Evolutionary conservation across 2,329 filamentous ascomycete genomes (phyloP).

Genomic region (Fusarium pseudonygamai): DNA sequence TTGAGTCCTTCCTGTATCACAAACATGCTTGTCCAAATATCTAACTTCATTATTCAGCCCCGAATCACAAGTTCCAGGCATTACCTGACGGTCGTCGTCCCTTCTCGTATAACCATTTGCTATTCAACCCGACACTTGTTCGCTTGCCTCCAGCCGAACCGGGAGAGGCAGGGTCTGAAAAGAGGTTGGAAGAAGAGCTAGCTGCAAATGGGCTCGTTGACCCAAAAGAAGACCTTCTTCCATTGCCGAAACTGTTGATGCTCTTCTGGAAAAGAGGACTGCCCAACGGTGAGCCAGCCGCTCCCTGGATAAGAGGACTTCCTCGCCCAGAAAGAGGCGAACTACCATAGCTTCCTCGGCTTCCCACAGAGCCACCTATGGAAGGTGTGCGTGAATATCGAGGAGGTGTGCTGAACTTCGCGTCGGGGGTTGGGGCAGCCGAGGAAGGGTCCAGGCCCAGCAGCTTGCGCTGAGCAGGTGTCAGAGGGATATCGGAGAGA

Average conservation of each 20-base stretch:
- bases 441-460: slow-evolving; percentile 80
- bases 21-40: slow-evolving; percentile 8
- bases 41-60: background rate
- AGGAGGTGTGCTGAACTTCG: slow-evolving; percentile 82
- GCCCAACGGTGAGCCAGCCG: slow-evolving; percentile 50
- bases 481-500: slow-evolving; percentile 88
- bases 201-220: slow-evolving; percentile 63
- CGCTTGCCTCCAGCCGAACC: slow-evolving; percentile 74
- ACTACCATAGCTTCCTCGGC: slow-evolving; percentile 64
- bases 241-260: slow-evolving; percentile 59
- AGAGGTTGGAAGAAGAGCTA: slow-evolving; percentile 58
- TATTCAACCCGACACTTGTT: slow-evolving; percentile 82
- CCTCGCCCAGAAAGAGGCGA: slow-evolving; percentile 68
- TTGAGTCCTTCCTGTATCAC: slow-evolving; percentile 10
- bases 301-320: slow-evolving; percentile 54
- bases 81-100: slow-evolving; percentile 66
- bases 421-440: slow-evolving; percentile 71
- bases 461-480: slow-evolving; percentile 76
- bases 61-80: slow-evolving; percentile 49
- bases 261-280: slow-evolving; percentile 75
- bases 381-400: slow-evolving; percentile 83
- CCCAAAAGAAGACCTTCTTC: slow-evolving; percentile 70
- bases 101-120: slow-evolving; percentile 94
- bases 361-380: slow-evolving; percentile 68
- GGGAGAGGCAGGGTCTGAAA: slow-evolving; percentile 72